Evolutionary conservation across 306 rosid genomes (phyloP).

Genomic region (Quercus ilex): DNA sequence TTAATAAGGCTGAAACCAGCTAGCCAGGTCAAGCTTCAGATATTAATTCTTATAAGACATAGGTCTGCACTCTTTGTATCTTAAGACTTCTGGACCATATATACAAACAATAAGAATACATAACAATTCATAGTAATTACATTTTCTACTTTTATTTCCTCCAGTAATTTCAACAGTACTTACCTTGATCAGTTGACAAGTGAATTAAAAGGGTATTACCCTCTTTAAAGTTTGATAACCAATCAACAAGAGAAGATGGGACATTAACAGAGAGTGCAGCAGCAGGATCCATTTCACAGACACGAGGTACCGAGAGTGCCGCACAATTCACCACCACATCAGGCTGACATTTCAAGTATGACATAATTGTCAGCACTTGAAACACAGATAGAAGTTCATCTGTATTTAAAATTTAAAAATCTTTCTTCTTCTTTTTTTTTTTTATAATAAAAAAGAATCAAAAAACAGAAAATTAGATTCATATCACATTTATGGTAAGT

Average conservation of each 20-base stretch:
- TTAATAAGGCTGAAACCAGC: neutral
- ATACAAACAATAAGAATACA: neutral
- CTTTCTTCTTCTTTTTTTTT: neutral
- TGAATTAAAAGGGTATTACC: conserved; percentile 59
- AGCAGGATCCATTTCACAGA: conserved; percentile 74
- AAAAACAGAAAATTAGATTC: neutral
- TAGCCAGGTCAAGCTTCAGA: neutral
- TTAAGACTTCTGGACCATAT: neutral
- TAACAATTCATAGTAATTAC: neutral
- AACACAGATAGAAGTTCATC: neutral
- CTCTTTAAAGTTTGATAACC: conserved; percentile 62
- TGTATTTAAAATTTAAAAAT: neutral
- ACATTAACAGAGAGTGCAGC: conserved; percentile 75
- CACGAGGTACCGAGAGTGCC: conserved; percentile 83
- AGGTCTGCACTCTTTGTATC: neutral
- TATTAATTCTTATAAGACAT: neutral
- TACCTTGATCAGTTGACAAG: conserved; percentile 95
- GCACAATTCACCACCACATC: conserved; percentile 87
- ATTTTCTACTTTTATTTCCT: neutral
- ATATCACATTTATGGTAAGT: neutral
- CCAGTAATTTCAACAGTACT: conserved; percentile 4
- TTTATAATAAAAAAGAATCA: neutral
- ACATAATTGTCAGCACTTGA: conserved; percentile 25
- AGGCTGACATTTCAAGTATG: conserved; percentile 56
- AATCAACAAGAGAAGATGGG: conserved; percentile 71